Evolutionary conservation across 78 protist species (phyloP).

Genomic region (Polysphondylium violaceum): DNA sequence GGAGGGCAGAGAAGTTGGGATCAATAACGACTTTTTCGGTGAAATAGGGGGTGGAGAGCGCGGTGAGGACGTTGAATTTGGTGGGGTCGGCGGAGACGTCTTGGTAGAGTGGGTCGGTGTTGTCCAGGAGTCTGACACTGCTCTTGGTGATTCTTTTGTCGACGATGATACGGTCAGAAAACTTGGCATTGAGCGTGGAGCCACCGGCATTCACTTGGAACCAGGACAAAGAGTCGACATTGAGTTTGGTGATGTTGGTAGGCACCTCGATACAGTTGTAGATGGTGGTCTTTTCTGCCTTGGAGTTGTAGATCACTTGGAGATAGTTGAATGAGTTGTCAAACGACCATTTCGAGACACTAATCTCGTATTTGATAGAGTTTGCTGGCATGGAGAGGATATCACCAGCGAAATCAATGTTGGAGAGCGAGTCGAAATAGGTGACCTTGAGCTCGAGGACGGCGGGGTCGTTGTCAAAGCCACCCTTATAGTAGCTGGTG

Average conservation of each 20-base stretch:
- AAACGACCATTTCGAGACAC: slow-evolving; percentile 18
- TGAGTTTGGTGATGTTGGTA: too few relatives aligned
- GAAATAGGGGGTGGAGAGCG: slow-evolving; percentile 18
- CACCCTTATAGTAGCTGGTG: slow-evolving; percentile 4
- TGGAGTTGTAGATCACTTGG: slow-evolving; percentile 39
- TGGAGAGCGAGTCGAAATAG: neutral
- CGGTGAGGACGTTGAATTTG: slow-evolving; percentile 6
- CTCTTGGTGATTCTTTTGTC: slow-evolving; percentile 7
- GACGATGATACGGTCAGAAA: slow-evolving; percentile 39
- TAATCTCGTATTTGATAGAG: slow-evolving; percentile 27
- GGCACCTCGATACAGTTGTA: neutral
- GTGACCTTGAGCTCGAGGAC: slow-evolving; percentile 5
- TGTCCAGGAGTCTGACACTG: neutral
- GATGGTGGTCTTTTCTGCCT: neutral
- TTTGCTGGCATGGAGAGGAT: slow-evolving; percentile 11
- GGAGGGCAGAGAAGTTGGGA: slow-evolving; percentile 18
- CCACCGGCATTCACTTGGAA: slow-evolving; percentile 31
- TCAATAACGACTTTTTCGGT: neutral
- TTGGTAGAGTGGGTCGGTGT: slow-evolving; percentile 23
- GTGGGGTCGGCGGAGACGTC: too few relatives aligned
- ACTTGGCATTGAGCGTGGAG: slow-evolving; percentile 21
- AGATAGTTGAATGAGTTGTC: neutral
- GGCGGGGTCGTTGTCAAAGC: slow-evolving; percentile 6
- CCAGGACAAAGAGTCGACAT: too few relatives aligned
- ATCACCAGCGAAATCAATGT: slow-evolving; percentile 33